A percentile compares a stretch with the other conserved stretches of the same genome.
Evolutionary conservation across 257 asterid species (phyloP).

Genomic region (Echium plantagineum): DNA sequence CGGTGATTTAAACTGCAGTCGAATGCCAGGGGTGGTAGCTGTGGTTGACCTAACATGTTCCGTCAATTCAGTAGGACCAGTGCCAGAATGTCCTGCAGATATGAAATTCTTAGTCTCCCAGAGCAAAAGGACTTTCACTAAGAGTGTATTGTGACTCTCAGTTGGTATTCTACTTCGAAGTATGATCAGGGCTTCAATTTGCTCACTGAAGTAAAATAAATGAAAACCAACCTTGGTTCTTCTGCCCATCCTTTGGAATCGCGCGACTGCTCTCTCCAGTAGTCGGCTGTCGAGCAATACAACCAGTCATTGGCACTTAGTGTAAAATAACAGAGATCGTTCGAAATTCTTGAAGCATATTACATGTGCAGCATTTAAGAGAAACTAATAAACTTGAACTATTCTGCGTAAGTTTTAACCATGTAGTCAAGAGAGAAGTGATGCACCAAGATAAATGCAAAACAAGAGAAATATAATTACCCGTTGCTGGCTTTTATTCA

Average conservation of each 20-base stretch:
- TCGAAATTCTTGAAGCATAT: not conserved
- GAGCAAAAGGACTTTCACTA: no score
- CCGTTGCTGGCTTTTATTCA: conserved; percentile 65
- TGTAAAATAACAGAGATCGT: not conserved
- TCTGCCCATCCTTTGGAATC: conserved; percentile 42
- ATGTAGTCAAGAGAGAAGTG: conserved; percentile 1
- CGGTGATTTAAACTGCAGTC: conserved; percentile 66
- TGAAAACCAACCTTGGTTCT: conserved; percentile 51
- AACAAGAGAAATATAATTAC: conserved; percentile 27
- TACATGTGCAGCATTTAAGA: not conserved
- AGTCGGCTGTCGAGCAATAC: conserved; percentile 38
- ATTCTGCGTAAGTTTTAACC: not conserved
- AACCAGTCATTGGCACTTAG: conserved; percentile 8
- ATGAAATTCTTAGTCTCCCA: conserved; percentile 12
- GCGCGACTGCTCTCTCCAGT: conserved; percentile 81
- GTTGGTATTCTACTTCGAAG: not conserved
- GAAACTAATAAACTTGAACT: not conserved
- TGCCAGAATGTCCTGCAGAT: conserved; percentile 37
- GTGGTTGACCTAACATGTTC: conserved; percentile 49
- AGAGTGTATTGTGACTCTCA: conserved; percentile 10
- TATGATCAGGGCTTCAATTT: not conserved
- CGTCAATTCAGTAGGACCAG: conserved; percentile 42
- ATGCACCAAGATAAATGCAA: conserved; percentile 9
- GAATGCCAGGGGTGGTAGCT: conserved; percentile 46
- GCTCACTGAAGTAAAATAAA: conserved; percentile 1